Conservation (phyloP, 176 grass and related monocot genomes). For the Oryza punctata region DNA sequence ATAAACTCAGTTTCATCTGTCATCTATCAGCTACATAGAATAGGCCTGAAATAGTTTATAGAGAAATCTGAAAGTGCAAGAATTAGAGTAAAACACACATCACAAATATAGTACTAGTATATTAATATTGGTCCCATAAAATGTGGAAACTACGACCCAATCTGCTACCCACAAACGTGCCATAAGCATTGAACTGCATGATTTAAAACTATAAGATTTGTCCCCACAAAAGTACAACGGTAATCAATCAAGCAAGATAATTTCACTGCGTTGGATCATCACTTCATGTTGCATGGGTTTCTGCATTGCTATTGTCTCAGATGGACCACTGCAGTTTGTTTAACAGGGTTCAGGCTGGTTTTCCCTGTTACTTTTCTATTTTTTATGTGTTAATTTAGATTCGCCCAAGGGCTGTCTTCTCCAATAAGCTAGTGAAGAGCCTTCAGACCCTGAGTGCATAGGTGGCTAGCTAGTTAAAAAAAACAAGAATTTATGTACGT, state of each 20-base stretch:
- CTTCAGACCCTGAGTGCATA: background rate
- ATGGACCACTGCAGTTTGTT: background rate
- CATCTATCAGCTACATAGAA: no score
- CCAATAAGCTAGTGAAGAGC: background rate
- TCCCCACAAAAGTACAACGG: no score
- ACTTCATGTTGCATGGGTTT: background rate
- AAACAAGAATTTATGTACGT: no score
- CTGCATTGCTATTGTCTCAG: background rate
- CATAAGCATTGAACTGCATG: background rate
- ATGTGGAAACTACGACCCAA: background rate
- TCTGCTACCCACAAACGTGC: background rate
- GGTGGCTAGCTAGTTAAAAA: no score
- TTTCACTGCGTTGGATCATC: background rate
- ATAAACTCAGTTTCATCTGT: no score
- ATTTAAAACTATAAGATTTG: background rate
- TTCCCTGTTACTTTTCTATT: background rate
- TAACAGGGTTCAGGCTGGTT: no score
- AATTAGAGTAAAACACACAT: background rate
- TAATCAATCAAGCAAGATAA: no score
- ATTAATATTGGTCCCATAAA: background rate
- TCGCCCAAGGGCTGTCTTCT: background rate
- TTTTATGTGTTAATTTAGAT: background rate
- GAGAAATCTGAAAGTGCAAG: no score
- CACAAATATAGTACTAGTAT: no score
- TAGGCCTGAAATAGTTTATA: background rate